These are phyloP conservation scores for Gossypium arboreum DNA, from an alignment of 345 rosid genomes.

Conservation along the genomic window DNA sequence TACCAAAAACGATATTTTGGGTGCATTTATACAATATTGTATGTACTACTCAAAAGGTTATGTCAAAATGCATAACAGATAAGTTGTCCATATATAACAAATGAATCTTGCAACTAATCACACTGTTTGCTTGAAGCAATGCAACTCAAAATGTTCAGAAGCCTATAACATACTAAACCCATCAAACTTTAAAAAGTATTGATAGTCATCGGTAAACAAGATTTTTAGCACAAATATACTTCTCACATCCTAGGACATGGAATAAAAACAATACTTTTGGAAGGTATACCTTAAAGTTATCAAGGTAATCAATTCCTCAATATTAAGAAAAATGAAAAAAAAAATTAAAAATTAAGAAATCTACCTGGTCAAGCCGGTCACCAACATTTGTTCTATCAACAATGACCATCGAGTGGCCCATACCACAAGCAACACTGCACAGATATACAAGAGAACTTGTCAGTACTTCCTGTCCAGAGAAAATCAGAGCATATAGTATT, in stretches of 20 bases:
- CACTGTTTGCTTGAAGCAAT: neutral
- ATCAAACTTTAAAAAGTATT: neutral
- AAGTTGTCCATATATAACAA: neutral
- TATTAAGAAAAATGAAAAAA: neutral
- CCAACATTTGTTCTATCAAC: slow-evolving; percentile 64
- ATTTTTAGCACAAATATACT: neutral
- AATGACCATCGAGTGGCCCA: slow-evolving; percentile 82
- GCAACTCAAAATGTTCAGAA: neutral
- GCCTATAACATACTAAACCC: neutral
- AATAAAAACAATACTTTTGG: neutral
- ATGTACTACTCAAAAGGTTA: no score
- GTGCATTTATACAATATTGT: no score
- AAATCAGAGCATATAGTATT: slow-evolving; percentile 9
- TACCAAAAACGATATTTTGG: no score
- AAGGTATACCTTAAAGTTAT: slow-evolving; percentile 1
- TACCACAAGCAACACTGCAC: slow-evolving; percentile 85
- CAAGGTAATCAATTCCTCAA: neutral
- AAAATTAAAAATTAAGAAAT: slow-evolving; percentile 1
- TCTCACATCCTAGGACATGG: neutral
- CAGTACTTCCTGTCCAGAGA: neutral
- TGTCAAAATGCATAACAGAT: no score
- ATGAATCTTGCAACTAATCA: neutral
- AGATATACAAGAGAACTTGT: neutral
- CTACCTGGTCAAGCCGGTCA: slow-evolving; percentile 87
- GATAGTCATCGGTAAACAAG: neutral